phyloP scores from a whole-genome alignment of 441 rosid genomes.

The Hura crepitans region DNA sequence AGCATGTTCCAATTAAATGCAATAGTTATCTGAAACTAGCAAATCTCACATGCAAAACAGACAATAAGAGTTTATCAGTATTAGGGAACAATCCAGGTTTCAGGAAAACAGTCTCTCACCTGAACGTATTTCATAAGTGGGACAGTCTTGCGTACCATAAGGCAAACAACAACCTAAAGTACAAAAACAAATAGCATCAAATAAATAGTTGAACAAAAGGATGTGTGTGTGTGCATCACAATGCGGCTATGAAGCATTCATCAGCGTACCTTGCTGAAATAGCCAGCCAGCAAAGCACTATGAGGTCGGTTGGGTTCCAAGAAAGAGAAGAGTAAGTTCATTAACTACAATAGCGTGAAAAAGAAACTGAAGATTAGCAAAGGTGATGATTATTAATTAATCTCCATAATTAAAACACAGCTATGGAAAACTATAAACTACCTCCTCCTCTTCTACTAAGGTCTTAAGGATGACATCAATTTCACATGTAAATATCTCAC shows the following conservation, averaged over 20 bases:
- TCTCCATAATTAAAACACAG: conserved; percentile 4
- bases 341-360: conserved; percentile 52
- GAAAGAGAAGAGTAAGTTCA: conserved; percentile 89
- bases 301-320: conserved; percentile 85
- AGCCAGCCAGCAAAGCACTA: conserved; percentile 91
- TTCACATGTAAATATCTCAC: conserved; percentile 97
- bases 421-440: conserved; percentile 18
- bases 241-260: conserved; percentile 1
- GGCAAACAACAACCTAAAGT: conserved; percentile 81
- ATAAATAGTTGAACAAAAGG: background rate
- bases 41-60: background rate
- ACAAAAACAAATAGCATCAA: conserved; percentile 27
- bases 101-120: conserved; percentile 43
- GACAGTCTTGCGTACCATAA: conserved; percentile 84
- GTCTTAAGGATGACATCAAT: conserved; percentile 89
- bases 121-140: conserved; percentile 84
- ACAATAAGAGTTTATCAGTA: background rate
- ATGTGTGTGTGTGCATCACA: background rate
- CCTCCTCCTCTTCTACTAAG: conserved; percentile 94
- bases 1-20: background rate
- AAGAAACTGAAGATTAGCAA: conserved; percentile 7
- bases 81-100: background rate
- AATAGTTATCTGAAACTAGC: background rate
- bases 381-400: background rate
- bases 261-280: conserved; percentile 80